A percentile compares a stretch with the other conserved stretches of the same genome.
These are phyloP conservation scores for Ascosphaera apis DNA, from an alignment of 2,329 filamentous ascomycete species.

Conservation along the genomic window DNA sequence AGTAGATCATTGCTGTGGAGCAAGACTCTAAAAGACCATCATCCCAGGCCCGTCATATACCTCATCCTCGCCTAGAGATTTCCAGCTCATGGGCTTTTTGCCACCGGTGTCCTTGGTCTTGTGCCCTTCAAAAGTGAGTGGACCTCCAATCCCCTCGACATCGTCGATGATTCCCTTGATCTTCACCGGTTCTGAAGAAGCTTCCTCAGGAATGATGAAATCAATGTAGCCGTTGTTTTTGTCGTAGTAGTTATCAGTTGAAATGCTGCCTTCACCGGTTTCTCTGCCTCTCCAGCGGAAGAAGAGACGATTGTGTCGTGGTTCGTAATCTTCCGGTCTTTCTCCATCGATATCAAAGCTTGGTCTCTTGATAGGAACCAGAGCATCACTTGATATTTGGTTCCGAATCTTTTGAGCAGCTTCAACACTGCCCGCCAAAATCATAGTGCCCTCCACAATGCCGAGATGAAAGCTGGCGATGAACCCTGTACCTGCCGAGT, in stretches of 20 bases:
- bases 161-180: background rate
- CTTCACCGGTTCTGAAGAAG: background rate
- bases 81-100: background rate
- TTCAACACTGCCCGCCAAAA: slow-evolving; percentile 2
- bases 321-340: slow-evolving; percentile 1
- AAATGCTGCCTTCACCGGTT: slow-evolving; percentile 4
- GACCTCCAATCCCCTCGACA: background rate
- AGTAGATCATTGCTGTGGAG: no score
- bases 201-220: slow-evolving; percentile 2
- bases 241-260: background rate
- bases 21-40: background rate
- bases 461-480: slow-evolving; percentile 6
- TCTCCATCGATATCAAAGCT: slow-evolving; percentile 1
- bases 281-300: slow-evolving; percentile 6
- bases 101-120: background rate
- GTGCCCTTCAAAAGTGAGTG: background rate
- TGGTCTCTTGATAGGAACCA: background rate
- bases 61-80: background rate
- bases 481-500: slow-evolving; percentile 1
- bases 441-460: slow-evolving; percentile 7
- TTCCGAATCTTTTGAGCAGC: background rate
- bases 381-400: background rate
- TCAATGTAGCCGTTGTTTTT: slow-evolving; percentile 5
- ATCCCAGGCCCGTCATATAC: background rate
- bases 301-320: slow-evolving; percentile 2